Base-by-base conservation (phyloP, 2,329 filamentous ascomycete species). In the Ophiognomonia clavigignenti-juglandacearum region DNA sequence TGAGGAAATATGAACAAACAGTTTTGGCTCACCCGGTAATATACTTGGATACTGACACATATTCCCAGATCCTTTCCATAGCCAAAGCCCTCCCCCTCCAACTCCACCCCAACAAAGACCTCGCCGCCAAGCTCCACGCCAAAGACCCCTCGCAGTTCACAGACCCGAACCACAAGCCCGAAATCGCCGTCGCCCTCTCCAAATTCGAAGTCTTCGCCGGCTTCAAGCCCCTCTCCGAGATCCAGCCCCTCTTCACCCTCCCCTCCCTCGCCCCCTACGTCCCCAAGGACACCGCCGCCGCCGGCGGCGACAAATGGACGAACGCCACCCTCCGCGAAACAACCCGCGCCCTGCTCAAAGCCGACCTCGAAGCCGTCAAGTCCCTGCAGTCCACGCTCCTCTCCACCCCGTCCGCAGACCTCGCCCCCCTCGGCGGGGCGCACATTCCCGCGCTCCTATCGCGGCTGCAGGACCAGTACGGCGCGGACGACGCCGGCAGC, bases 141-240 rank as follows among this genome's bases (percentile, higher is more conserved):
- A 82, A 78, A 53, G 92, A 98, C 62, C 79, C 90, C 40, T 88
- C 88, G 69, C 95, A 98, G 73, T 98, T 98, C 64, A 93, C 92
- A 48, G 90, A 98, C 74, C 92, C 97, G 73, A 98, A 98, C 72
- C 93, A 98, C 76, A 98, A 98, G 72, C 93, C 93, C 27, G 93
- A 98, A 70, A 98, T 98, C 93, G 91, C 93, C 53, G 96, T 98
- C 65, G 93, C 93, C 53, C 85, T 98, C 59, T 97, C 93, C 1
- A 85, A 89, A 0, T 98, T 98, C 56, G 92, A 97, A 64, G 93
- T 93, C 1, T 79, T 98, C 27, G 98, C 93, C 60, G 93, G 93
- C 27, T 98, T 98, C 74, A 82, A 93, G 9, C 93, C 93, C 0
- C 73, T 96, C 19, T 74, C 71, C 5, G 91, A 98, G 68, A 93